These are phyloP conservation scores for Phylloporus rhodoxanthus DNA, from an alignment of 768 basidiomycete species.

Conservation along the genomic window DNA sequence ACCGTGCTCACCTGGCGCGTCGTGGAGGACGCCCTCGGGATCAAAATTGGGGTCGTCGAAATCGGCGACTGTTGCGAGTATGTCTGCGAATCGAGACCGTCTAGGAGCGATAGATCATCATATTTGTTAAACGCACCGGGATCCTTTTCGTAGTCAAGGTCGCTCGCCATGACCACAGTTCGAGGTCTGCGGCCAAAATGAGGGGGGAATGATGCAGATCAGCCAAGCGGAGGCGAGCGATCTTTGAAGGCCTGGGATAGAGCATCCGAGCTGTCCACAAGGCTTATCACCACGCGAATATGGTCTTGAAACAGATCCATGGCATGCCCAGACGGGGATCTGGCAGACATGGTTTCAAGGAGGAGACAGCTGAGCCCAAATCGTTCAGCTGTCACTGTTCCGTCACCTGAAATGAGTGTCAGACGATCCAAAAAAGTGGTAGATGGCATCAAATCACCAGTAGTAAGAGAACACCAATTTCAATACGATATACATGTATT, in stretches of 20 bases:
- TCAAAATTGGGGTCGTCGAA: conserved; percentile 38
- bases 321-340: too few species aligned
- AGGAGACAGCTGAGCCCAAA: too few species aligned
- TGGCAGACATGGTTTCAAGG: too few species aligned
- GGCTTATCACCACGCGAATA: background rate
- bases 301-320: too few species aligned
- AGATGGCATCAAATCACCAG: too few species aligned
- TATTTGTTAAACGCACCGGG: conserved; percentile 1
- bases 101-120: background rate
- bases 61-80: conserved; percentile 6
- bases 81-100: background rate
- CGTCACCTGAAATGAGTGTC: too few species aligned
- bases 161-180: conserved; percentile 12
- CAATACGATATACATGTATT: too few species aligned
- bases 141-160: conserved; percentile 12
- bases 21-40: conserved; percentile 9
- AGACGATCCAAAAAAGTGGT: too few species aligned
- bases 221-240: too few species aligned
- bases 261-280: background rate
- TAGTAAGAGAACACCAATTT: too few species aligned
- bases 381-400: too few species aligned
- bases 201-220: background rate
- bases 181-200: background rate
- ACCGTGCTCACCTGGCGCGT: conserved; percentile 13
- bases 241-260: background rate